Conservation (phyloP, 257 asterid species). For the Solanum chaucha region DNA sequence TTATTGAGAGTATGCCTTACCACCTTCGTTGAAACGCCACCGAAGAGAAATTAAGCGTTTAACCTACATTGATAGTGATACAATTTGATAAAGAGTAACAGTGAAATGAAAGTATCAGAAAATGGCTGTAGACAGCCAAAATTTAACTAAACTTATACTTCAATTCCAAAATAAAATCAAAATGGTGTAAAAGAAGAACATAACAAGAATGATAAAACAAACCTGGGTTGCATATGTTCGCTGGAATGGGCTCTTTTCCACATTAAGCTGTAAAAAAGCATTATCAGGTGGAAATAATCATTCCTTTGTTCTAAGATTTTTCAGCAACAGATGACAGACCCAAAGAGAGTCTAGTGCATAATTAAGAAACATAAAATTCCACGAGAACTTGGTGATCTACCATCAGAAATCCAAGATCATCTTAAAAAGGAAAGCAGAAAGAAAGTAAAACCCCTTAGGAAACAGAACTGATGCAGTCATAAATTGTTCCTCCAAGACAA, state of each 20-base stretch:
- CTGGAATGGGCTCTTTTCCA: slow-evolving; percentile 61
- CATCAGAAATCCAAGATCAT: background rate
- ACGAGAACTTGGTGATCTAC: background rate
- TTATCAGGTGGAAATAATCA: background rate
- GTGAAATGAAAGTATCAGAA: background rate
- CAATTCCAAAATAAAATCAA: background rate
- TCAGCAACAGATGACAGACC: background rate
- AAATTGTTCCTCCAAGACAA: background rate
- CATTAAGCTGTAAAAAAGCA: slow-evolving; percentile 35
- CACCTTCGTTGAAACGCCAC: background rate
- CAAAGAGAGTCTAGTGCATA: background rate
- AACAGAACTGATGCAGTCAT: background rate
- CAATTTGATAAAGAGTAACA: background rate
- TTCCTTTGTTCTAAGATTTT: background rate
- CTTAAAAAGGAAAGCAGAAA: background rate
- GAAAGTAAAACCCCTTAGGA: background rate
- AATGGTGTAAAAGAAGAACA: background rate
- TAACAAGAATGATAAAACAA: background rate
- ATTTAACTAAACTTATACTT: background rate
- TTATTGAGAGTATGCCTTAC: background rate
- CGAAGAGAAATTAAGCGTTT: background rate
- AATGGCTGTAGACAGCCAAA: background rate
- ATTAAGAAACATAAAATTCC: background rate
- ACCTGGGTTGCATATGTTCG: slow-evolving; percentile 66
- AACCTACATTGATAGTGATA: background rate